Conservation (phyloP, 2,329 filamentous ascomycete genomes). For the Cladosporium sp. region DNA sequence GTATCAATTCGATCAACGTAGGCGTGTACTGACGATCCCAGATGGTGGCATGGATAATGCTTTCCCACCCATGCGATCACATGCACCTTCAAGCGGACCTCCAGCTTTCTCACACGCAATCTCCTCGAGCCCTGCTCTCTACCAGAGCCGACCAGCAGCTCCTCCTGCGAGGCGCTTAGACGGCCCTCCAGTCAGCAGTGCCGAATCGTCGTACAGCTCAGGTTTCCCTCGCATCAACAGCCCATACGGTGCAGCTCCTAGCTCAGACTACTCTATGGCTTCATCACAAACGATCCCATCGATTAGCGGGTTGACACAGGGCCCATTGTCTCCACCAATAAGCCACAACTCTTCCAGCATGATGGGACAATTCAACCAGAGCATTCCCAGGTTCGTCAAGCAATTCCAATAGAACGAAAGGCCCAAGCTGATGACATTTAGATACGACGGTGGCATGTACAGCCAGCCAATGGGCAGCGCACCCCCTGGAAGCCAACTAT, state of each 20-base stretch:
- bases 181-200: conserved; percentile 22
- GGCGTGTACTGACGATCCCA: neutral
- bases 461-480: conserved; percentile 30
- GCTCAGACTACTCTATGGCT: conserved; percentile 30
- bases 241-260: conserved; percentile 30
- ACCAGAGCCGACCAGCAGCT: conserved; percentile 30
- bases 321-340: conserved; percentile 32
- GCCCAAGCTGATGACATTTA: conserved; percentile 16
- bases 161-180: conserved; percentile 29
- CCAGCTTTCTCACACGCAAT: conserved; percentile 30
- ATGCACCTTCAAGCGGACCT: conserved; percentile 29
- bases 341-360: conserved; percentile 22
- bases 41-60: conserved; percentile 33
- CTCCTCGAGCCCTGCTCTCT: conserved; percentile 35
- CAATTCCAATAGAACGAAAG: neutral
- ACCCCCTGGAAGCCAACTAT: conserved; percentile 28
- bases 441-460: conserved; percentile 35
- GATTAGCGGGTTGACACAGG: conserved; percentile 38
- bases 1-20: neutral
- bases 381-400: conserved; percentile 28
- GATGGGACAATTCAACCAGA: conserved; percentile 30
- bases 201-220: conserved; percentile 28
- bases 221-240: conserved; percentile 32
- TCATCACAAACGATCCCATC: conserved; percentile 33
- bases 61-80: conserved; percentile 37